Evolutionary conservation across 2,329 filamentous ascomycete species (phyloP), one percentile per base, ranked within the genome.

Genomic region (Ceratocystis harringtonii): DNA sequence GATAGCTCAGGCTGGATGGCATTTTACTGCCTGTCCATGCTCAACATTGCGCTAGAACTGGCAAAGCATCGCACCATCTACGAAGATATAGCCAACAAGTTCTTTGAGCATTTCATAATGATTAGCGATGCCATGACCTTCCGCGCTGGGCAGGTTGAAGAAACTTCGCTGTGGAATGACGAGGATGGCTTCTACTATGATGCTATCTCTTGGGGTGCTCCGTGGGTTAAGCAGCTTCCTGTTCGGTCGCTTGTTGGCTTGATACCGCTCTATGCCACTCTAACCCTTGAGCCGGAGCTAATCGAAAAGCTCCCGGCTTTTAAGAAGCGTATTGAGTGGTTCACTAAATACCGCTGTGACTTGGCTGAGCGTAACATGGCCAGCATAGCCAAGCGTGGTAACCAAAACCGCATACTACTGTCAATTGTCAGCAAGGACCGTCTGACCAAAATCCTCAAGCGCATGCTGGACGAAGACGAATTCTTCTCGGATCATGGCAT

Each of bases 1-100:
- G 92, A 97, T 79, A 96, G 91, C 74, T 97, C 92, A 8, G 92
- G 92, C 41, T 97, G 92, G 92, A 97, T 97, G 92, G 92, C 90
- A 8, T 97, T 97, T 75, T 97, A 95, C 78, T 96, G 88, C 72
- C 78, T 97, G 68, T 91, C 86, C 77, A 97, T 97, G 92, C 81
- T 97, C 72, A 97, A 97, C 76, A 97, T 97, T 72, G 87, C 92
- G 15, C 82, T 97, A 12, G 94, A 97, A 77, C 81, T 97, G 70
- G 92, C 92, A 67, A 97, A 97, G 78, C 90, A 96, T 74, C 87
- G 94, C 58, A 87, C 92, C 50, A 96, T 87, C 66, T 97, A 97
- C 74, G 92, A 97, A 78, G 92, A 97, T 72, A 88, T 97, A 78
- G 92, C 92, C 1, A 95, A 91, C 62, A 97, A 97, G 76, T 97